Percentiles rank a stretch among this genome's conserved stretches.
phyloP scores from a whole-genome alignment of 257 asterid species.

The Voacanga thouarsii region DNA sequence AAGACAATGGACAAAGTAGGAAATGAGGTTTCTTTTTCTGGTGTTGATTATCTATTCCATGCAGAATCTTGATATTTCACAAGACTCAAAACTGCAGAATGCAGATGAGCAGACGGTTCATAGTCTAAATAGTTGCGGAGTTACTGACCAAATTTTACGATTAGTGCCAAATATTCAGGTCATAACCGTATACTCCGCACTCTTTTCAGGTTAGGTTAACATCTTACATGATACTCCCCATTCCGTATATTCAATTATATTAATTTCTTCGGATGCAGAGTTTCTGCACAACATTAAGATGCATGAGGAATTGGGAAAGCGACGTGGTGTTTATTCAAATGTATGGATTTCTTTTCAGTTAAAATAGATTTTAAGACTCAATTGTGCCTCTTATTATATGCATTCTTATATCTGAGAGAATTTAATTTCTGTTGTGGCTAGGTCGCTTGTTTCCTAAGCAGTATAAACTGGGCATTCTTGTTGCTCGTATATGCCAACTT shows the following conservation, averaged over 20 bases:
- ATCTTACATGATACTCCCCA: neutral
- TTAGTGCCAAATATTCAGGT: slow-evolving; percentile 91
- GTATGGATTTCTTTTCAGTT: slow-evolving; percentile 16
- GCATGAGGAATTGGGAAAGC: slow-evolving; percentile 42
- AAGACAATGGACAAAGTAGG: neutral
- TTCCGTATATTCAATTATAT: neutral
- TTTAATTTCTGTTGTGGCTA: slow-evolving; percentile 16
- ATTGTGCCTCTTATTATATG: neutral
- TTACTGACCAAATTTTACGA: slow-evolving; percentile 70
- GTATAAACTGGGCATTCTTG: slow-evolving; percentile 46
- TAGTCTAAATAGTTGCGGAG: slow-evolving; percentile 90
- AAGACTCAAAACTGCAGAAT: slow-evolving; percentile 78
- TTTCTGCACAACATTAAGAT: slow-evolving; percentile 40
- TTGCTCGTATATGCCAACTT: slow-evolving; percentile 43
- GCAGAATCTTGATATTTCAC: slow-evolving; percentile 71
- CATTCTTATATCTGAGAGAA: neutral
- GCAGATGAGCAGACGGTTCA: slow-evolving; percentile 88
- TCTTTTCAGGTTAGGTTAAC: neutral
- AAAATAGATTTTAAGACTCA: neutral
- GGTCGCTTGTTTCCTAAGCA: slow-evolving; percentile 43
- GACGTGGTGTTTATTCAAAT: slow-evolving; percentile 46
- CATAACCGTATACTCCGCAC: neutral
- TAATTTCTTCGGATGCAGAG: slow-evolving; percentile 21
- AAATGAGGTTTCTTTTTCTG: neutral
- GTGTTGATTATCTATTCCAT: slow-evolving; percentile 6